Percentiles rank a stretch among this genome's conserved stretches.
Evolutionary conservation across 805 yeast genomes (phyloP).

Genomic region (Cyberlindnera sargentensis): DNA sequence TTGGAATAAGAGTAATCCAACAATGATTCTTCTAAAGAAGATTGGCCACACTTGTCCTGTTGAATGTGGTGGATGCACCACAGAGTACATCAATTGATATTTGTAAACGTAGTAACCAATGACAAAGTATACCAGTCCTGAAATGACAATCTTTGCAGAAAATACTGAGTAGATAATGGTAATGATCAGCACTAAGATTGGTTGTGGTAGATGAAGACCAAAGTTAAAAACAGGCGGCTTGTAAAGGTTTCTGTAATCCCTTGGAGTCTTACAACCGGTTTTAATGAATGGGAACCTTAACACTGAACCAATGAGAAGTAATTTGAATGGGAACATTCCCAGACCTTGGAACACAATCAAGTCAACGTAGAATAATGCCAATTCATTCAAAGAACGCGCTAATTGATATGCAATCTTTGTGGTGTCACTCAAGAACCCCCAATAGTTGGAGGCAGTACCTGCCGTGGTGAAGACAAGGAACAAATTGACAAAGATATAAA

Average conservation of each 20-base stretch:
- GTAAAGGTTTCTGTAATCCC: constrained; percentile 69
- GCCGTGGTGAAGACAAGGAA: constrained; percentile 91
- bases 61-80: constrained; percentile 94
- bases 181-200: constrained; percentile 76
- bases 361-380: constrained; percentile 87
- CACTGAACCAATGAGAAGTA: constrained; percentile 74
- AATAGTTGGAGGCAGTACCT: constrained; percentile 78
- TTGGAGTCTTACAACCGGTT: constrained; percentile 65
- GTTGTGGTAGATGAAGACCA: constrained; percentile 88
- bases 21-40: constrained; percentile 70
- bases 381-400: constrained; percentile 72
- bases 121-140: constrained; percentile 78
- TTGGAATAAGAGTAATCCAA: constrained; percentile 81
- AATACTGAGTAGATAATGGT: constrained; percentile 83
- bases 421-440: constrained; percentile 82
- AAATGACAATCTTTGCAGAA: constrained; percentile 78
- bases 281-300: constrained; percentile 65
- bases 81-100: constrained; percentile 82
- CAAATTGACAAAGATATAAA: constrained; percentile 88
- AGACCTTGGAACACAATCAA: constrained; percentile 74
- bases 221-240: constrained; percentile 90
- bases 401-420: constrained; percentile 81
- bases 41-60: constrained; percentile 97
- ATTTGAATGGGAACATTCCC: constrained; percentile 85
- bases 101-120: constrained; percentile 86